Conservation (phyloP, 2,329 filamentous ascomycete genomes). For the Fusarium nygamai region DNA sequence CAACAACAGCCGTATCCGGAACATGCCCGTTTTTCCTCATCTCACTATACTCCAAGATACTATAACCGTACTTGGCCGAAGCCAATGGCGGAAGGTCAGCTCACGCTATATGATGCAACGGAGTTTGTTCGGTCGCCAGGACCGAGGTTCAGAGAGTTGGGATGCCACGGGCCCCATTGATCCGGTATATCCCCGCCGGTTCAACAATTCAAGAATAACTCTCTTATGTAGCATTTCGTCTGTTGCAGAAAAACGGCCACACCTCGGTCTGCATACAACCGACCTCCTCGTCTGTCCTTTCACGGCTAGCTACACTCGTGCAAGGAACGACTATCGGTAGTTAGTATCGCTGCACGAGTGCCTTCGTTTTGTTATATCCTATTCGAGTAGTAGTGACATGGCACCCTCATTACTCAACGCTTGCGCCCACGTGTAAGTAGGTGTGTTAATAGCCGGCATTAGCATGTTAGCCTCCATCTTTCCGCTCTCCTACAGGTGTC, state of each 20-base stretch:
- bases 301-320: neutral
- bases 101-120: neutral
- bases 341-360: neutral
- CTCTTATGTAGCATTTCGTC: neutral
- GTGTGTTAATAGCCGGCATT: constrained; percentile 37
- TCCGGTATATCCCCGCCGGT: constrained; percentile 31
- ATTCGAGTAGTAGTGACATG: constrained; percentile 6
- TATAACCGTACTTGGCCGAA: constrained; percentile 14
- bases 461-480: constrained; percentile 33
- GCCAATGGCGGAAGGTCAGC: neutral
- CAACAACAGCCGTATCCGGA: constrained; percentile 6
- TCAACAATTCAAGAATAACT: neutral
- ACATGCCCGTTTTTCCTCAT: constrained; percentile 22
- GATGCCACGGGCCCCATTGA: constrained; percentile 39
- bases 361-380: neutral
- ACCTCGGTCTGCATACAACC: constrained; percentile 2
- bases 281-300: neutral
- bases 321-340: neutral
- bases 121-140: constrained; percentile 29
- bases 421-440: constrained; percentile 3
- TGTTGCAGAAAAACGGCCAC: neutral
- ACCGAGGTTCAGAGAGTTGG: constrained; percentile 37
- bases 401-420: neutral
- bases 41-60: neutral
- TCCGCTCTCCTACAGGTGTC: constrained; percentile 16